Evolutionary conservation across 306 rosid species (phyloP).

Genomic region (Prunus salicina): DNA sequence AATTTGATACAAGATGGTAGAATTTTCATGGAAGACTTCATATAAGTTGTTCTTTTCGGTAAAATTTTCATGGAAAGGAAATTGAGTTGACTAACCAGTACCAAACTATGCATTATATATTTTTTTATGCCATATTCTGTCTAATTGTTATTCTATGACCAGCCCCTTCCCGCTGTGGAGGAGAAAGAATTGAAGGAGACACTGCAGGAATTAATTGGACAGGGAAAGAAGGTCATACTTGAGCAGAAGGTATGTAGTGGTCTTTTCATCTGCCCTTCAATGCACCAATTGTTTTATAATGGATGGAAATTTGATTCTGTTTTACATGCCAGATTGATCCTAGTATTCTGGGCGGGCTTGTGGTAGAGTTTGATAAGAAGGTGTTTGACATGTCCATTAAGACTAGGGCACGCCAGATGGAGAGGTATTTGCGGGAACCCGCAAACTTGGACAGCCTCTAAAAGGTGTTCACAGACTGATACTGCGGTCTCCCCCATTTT

Average conservation of each 20-base stretch:
- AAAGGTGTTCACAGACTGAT: constrained; percentile 31
- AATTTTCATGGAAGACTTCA: neutral
- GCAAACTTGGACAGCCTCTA: constrained; percentile 41
- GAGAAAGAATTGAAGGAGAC: constrained; percentile 87
- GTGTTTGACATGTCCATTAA: constrained; percentile 88
- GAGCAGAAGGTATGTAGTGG: constrained; percentile 72
- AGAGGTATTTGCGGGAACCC: constrained; percentile 87
- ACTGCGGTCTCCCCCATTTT: constrained; percentile 10
- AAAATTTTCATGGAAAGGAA: neutral
- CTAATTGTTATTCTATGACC: constrained; percentile 22
- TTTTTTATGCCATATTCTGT: neutral
- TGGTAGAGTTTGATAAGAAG: constrained; percentile 73
- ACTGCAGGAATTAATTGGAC: constrained; percentile 70
- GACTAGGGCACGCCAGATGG: constrained; percentile 89
- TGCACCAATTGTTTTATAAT: neutral
- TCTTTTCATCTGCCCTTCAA: neutral
- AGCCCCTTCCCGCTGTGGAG: constrained; percentile 89
- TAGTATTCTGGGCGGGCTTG: constrained; percentile 83
- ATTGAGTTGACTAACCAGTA: neutral
- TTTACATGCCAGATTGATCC: constrained; percentile 66
- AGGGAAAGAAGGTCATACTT: constrained; percentile 65
- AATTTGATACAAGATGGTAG: neutral
- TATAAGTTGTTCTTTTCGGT: neutral
- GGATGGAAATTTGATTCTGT: neutral
- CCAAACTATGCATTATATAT: neutral